Evolutionary conservation across 768 basidiomycete genomes (phyloP), one percentile per base, ranked within the genome.

Genomic region (Phylloporus sp.): DNA sequence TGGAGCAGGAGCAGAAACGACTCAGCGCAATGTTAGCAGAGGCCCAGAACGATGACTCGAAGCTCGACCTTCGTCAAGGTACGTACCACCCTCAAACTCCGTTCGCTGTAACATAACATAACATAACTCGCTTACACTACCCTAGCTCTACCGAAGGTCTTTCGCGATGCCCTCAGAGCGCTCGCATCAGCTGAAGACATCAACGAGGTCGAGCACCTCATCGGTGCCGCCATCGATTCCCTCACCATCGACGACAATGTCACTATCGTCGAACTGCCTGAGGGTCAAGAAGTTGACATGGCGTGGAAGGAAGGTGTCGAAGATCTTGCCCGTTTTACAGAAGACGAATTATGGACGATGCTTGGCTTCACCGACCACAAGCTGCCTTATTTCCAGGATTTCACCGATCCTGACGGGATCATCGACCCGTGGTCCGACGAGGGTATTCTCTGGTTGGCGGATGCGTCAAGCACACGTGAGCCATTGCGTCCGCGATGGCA

Each of bases 401-500:
- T 16, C 8, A 50, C 48, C 0, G 41, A 56, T 20, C 51, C 48
- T 1, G 45, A 58, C 8, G 48, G 15, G 0, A 20, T 28, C 2
- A 45, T 56, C 1, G 57, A 53, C 0, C 52, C 58, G 0, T 61
- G 49, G 57, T 49, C 6, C 1, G 38, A 54, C 1, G 51, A 57
- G 6, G 60, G 60, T 5, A 26, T 52, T 4, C 27, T 2, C 1
- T 61, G 60, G 60, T 47, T 61, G 0, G 41, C 35, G 3, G 20
- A 38, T 2, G 12, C 1, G 2, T 42, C 10, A 11, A 1, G 9
- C 2, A 31, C 9, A 9, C 36, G 36, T 2, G 28, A 48, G n/a
- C 20, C 12, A 1, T 41, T 65, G 2, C n/a, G 16, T 0, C 57
- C 54, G 0, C 15, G 49, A 0, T 64, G 62, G 62, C 63, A 64